A percentile compares a stretch with the other conserved stretches of the same genome.
phyloP scores from a whole-genome alignment of 2,329 filamentous ascomycete genomes.

The Trichoderma sp. region DNA sequence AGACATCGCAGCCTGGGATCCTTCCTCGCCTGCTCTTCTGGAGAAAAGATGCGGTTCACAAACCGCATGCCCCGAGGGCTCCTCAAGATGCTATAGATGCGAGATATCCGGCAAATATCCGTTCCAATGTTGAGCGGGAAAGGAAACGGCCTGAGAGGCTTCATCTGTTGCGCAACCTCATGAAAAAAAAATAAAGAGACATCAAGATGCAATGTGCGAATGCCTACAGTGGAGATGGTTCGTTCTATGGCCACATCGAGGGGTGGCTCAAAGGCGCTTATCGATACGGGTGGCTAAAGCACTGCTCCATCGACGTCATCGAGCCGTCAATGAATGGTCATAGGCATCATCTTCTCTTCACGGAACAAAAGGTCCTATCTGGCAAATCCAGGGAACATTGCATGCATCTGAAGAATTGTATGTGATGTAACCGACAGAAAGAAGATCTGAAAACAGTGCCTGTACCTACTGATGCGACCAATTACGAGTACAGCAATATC shows the following conservation, averaged over 20 bases:
- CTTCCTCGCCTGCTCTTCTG: conserved; percentile 31
- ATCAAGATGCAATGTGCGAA: background rate
- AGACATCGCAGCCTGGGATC: conserved; percentile 25
- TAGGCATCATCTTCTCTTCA: background rate
- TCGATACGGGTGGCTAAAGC: conserved; percentile 21
- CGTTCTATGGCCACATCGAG: conserved; percentile 5
- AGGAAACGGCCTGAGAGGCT: conserved; percentile 51
- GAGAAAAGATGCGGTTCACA: conserved; percentile 46
- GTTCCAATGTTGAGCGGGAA: conserved; percentile 68
- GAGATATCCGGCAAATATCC: conserved; percentile 69
- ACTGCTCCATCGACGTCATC: conserved; percentile 10
- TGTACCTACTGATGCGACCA: background rate
- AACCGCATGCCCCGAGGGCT: conserved; percentile 43
- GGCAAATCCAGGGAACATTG: background rate
- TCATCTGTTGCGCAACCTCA: conserved; percentile 27
- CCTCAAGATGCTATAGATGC: conserved; percentile 59
- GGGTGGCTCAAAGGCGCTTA: conserved; percentile 13
- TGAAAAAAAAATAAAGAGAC: background rate
- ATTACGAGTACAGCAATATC: background rate
- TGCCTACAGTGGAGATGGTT: background rate
- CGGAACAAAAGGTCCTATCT: conserved; percentile 23
- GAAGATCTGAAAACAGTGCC: background rate
- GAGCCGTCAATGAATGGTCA: conserved; percentile 8
- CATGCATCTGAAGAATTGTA: background rate
- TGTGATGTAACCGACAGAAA: background rate